Evolutionary conservation across 2,329 filamentous ascomycete genomes (phyloP).

Genomic region (Neophaeococcomyces mojaviensis): DNA sequence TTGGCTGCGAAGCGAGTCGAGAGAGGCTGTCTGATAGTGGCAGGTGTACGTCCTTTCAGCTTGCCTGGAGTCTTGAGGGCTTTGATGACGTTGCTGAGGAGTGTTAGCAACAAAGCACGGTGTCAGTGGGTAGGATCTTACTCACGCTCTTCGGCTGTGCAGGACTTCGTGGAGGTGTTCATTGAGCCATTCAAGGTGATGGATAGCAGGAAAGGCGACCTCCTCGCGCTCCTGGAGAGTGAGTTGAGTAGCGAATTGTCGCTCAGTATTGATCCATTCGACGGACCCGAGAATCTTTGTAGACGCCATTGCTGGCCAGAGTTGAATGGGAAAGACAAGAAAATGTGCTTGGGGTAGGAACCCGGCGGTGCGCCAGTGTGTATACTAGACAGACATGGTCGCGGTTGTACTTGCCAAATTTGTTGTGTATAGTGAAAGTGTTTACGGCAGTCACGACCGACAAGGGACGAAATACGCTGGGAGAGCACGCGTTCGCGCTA

Average conservation of each 20-base stretch:
- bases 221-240: constrained; percentile 80
- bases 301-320: constrained; percentile 26
- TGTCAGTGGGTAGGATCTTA: constrained; percentile 22
- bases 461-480: too few relatives aligned
- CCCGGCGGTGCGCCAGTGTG: too few relatives aligned
- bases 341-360: too few relatives aligned
- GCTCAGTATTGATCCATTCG: constrained; percentile 79
- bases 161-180: constrained; percentile 98
- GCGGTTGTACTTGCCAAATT: too few relatives aligned
- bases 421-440: too few relatives aligned
- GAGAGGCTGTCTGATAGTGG: too few relatives aligned
- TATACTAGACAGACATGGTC: too few relatives aligned
- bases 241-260: constrained; percentile 67
- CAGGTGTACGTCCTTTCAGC: constrained; percentile 41
- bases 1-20: too few relatives aligned
- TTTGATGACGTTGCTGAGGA: constrained; percentile 72
- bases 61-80: constrained; percentile 69
- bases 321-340: too few relatives aligned
- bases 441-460: too few relatives aligned
- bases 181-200: constrained; percentile 96
- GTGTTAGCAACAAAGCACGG: constrained; percentile 2
- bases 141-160: constrained; percentile 76
- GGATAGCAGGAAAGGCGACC: constrained; percentile 82
- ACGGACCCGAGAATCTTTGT: constrained; percentile 59
- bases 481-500: too few relatives aligned